phyloP scores from a whole-genome alignment of 2,329 filamentous ascomycete species.

The Sporothrix variecibatus region DNA sequence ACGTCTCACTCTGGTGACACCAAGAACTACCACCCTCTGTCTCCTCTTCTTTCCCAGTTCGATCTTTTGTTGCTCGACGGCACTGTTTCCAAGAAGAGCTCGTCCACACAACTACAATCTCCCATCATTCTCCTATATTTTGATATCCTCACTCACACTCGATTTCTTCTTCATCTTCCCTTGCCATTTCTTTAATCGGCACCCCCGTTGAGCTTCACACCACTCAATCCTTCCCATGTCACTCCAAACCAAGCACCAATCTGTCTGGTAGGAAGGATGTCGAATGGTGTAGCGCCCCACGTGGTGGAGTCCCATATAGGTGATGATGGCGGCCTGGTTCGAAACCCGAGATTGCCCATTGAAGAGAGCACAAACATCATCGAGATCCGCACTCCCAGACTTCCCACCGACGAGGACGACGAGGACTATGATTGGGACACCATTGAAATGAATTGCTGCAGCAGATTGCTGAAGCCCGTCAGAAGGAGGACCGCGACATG shows the following conservation, averaged over 20 bases:
- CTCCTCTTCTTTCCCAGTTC: not conserved
- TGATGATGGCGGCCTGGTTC: too few species aligned
- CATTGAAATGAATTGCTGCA: slow-evolving; percentile 40
- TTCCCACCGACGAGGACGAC: not conserved
- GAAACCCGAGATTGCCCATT: too few species aligned
- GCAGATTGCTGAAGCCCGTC: slow-evolving; percentile 29
- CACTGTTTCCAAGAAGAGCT: not conserved
- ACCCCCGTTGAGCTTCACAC: not conserved
- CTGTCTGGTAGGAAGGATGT: slow-evolving; percentile 19
- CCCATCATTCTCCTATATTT: not conserved
- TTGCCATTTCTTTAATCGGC: not conserved
- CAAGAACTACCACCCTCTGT: not conserved
- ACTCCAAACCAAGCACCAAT: not conserved
- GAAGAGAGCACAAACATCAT: too few species aligned
- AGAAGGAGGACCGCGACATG: slow-evolving; percentile 37
- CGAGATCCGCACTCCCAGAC: not conserved
- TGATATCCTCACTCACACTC: not conserved
- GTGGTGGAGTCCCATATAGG: not conserved
- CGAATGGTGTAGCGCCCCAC: not conserved
- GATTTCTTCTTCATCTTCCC: too few species aligned
- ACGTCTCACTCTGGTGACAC: not conserved
- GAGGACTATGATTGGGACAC: slow-evolving; percentile 38
- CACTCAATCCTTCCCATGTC: not conserved
- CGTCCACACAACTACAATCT: not conserved
- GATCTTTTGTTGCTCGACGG: not conserved